Evolutionary conservation across 345 rosid genomes (phyloP).

Genomic region (Salix brachista): DNA sequence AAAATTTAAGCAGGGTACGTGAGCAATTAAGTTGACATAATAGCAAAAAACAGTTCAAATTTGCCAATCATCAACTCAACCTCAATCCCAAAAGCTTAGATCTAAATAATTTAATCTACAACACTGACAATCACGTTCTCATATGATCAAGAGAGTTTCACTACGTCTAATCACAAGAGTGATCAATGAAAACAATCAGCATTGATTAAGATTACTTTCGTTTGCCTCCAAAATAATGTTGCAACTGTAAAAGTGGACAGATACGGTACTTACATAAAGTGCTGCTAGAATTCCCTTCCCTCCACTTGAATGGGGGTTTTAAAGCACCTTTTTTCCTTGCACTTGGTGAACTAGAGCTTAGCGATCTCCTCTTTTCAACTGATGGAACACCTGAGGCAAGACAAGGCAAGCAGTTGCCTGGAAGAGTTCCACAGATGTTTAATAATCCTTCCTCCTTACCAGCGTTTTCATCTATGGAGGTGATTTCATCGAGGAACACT

Average conservation of each 20-base stretch:
- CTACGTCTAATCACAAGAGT: neutral
- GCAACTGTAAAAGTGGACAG: neutral
- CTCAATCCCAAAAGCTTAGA: neutral
- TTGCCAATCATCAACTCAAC: neutral
- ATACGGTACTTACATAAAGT: conserved; percentile 14
- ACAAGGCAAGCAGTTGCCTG: conserved; percentile 34
- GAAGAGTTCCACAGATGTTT: conserved; percentile 31
- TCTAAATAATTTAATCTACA: neutral
- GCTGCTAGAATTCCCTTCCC: conserved; percentile 24
- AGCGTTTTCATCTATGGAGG: conserved; percentile 26
- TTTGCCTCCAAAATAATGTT: neutral
- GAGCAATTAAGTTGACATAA: neutral
- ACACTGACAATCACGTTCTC: neutral
- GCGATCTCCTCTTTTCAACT: conserved; percentile 31
- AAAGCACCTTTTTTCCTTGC: conserved; percentile 26
- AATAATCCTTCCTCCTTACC: conserved; percentile 23
- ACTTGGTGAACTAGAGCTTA: conserved; percentile 29
- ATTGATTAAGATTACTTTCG: neutral
- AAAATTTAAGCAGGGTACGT: neutral
- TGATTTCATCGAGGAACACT: conserved; percentile 52
- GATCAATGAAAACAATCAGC: neutral
- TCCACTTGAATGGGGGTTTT: conserved; percentile 30
- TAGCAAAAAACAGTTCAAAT: neutral
- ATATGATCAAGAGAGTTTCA: neutral
- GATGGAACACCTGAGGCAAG: conserved; percentile 26